A percentile compares a stretch with the other conserved stretches of the same genome.
Conservation (phyloP, 805 yeast species). For the Candida taoyuanica region DNA sequence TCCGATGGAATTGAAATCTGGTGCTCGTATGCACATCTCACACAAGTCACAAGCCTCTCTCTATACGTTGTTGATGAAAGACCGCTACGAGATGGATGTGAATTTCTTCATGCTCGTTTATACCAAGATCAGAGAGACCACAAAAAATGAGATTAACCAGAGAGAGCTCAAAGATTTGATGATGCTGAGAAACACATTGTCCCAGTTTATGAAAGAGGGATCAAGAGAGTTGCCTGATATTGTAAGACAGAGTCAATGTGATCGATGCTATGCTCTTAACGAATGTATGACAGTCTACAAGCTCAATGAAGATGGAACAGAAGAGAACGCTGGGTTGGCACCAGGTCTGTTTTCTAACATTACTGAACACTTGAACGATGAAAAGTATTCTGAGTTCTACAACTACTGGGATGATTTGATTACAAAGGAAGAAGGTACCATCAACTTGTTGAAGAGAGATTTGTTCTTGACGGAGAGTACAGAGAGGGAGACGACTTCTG, state of each 20-base stretch:
- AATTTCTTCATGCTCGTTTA: slow-evolving; percentile 67
- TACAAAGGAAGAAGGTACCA: slow-evolving; percentile 65
- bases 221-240: slow-evolving; percentile 50
- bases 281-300: slow-evolving; percentile 65
- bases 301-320: slow-evolving; percentile 53
- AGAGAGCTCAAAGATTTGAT: slow-evolving; percentile 64
- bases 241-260: slow-evolving; percentile 50
- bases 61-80: slow-evolving; percentile 74
- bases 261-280: slow-evolving; percentile 49
- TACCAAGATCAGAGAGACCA: slow-evolving; percentile 54
- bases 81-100: slow-evolving; percentile 69
- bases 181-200: slow-evolving; percentile 66
- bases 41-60: slow-evolving; percentile 87
- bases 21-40: slow-evolving; percentile 51
- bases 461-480: slow-evolving; percentile 50
- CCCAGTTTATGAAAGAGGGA: slow-evolving; percentile 51
- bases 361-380: slow-evolving; percentile 46
- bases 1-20: slow-evolving; percentile 91
- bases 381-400: slow-evolving; percentile 50
- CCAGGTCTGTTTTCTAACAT: slow-evolving; percentile 41
- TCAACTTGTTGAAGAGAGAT: slow-evolving; percentile 49
- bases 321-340: slow-evolving; percentile 49
- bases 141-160: slow-evolving; percentile 46
- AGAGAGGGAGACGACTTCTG: slow-evolving; percentile 57
- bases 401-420: slow-evolving; percentile 70